phyloP scores from a whole-genome alignment of 108 stramenopile genomes.

The Nitzschia sp. region DNA sequence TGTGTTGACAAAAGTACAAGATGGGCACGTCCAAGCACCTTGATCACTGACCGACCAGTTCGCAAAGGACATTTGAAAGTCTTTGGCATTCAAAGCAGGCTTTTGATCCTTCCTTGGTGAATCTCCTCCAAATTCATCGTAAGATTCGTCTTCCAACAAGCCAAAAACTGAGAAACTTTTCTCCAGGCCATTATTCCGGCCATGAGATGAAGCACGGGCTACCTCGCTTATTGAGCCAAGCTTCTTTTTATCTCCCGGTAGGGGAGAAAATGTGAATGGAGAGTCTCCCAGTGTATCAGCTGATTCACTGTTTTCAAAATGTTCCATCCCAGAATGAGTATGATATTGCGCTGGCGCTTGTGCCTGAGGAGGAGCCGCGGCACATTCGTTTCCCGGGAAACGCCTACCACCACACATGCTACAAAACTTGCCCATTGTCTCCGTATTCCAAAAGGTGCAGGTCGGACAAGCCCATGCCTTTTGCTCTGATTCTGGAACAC shows the following conservation, averaged over 20 bases:
- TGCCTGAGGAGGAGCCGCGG: background rate
- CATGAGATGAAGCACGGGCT: background rate
- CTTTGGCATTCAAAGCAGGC: background rate
- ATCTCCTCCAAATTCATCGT: background rate
- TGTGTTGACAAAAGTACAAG: constrained; percentile 14
- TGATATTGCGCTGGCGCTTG: background rate
- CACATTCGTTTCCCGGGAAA: background rate
- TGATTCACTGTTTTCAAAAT: background rate
- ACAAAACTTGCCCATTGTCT: constrained; percentile 1
- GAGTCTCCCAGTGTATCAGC: background rate
- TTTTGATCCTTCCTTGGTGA: background rate
- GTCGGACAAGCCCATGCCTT: constrained; percentile 7
- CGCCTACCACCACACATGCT: constrained; percentile 8
- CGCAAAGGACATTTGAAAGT: constrained; percentile 24
- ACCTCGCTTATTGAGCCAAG: background rate
- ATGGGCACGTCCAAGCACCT: constrained; percentile 8
- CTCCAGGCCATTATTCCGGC: background rate
- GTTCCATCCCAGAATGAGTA: background rate
- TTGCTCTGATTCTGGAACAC: background rate
- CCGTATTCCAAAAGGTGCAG: constrained; percentile 7
- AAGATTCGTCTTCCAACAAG: background rate
- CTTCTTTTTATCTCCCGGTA: background rate
- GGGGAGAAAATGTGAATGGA: background rate
- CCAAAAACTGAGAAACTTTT: constrained; percentile 14
- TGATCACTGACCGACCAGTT: constrained; percentile 14